Evolutionary conservation across 2,329 filamentous ascomycete genomes (phyloP).

Genomic region (Fusarium goolgardi): DNA sequence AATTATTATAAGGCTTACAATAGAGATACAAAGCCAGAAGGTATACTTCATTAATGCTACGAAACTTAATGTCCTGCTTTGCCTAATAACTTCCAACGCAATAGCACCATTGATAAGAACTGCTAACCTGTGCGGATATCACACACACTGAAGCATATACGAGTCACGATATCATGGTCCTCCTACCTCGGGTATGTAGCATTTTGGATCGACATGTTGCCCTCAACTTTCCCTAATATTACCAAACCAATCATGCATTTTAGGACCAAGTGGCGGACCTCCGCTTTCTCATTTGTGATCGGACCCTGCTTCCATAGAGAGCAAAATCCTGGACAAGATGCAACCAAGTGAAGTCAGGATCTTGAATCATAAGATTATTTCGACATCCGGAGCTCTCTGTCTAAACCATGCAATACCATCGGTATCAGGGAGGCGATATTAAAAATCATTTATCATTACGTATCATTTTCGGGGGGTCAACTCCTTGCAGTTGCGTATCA

Average conservation of each 20-base stretch:
- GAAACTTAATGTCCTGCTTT: too few species aligned
- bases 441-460: neutral
- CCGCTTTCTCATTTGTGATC: neutral
- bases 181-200: neutral
- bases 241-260: neutral
- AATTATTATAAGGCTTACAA: too few species aligned
- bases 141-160: neutral
- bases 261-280: neutral
- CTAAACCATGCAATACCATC: neutral
- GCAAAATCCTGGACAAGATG: neutral
- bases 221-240: neutral
- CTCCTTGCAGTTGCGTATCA: neutral
- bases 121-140: neutral
- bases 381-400: neutral
- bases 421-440: neutral
- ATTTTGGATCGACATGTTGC: neutral
- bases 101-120: neutral
- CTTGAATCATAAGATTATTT: neutral
- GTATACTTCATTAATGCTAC: too few species aligned
- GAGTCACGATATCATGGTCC: neutral
- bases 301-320: neutral
- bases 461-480: neutral
- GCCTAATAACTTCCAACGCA: too few species aligned
- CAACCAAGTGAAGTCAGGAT: neutral
- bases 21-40: too few species aligned